Evolutionary conservation across 106 monocot genomes (phyloP), one percentile per base, ranked within the genome.

Genomic region (Cymbidium sinense): DNA sequence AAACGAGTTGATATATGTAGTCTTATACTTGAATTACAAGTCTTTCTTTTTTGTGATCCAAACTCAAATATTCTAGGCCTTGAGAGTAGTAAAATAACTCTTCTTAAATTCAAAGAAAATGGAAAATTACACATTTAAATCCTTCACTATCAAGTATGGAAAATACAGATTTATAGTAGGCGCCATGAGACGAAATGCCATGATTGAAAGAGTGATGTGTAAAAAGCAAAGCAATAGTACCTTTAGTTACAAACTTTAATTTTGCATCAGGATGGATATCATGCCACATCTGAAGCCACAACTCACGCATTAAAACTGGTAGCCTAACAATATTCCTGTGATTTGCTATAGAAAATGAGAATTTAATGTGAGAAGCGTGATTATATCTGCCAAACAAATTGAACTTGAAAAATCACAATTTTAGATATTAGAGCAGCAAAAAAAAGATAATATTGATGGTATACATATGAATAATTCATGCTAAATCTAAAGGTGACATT

Each of bases 241-340:
- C 98, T 92, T 99, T 94, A n/a, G 94, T 94, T 29, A 99, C 98
- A 82, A 99, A 99, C 62, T 92, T 87, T 67, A 86, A 85, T 81
- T 81, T 88, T 72, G 90, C 86, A 83, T 90, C 82, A 65, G 89
- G 94, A 83, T 99, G 98, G 41, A 99, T 85, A 55, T 99, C 98
- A 81, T 99, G 94, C 98, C 94, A 99, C 98, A 99, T 99, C 81
- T 99, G 92, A 64, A 99, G 94, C 98, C 98, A 99, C 79, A 99
- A 76, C 80, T 99, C 98, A 7, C 98, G 90, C 98, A 99, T 99
- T 65, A 99, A 77, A 75, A 94, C 98, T 61, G 88, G 86, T 31
- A 62, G 62, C 64, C 98, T 85, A 28, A 94, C 98, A 75, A 99
- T 94, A 76, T 99, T 99, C 88, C 98, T 82, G 85, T 99, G 98